Evolutionary conservation across 2,329 filamentous ascomycete genomes (phyloP).

Genomic region (Sporothrix protearum): DNA sequence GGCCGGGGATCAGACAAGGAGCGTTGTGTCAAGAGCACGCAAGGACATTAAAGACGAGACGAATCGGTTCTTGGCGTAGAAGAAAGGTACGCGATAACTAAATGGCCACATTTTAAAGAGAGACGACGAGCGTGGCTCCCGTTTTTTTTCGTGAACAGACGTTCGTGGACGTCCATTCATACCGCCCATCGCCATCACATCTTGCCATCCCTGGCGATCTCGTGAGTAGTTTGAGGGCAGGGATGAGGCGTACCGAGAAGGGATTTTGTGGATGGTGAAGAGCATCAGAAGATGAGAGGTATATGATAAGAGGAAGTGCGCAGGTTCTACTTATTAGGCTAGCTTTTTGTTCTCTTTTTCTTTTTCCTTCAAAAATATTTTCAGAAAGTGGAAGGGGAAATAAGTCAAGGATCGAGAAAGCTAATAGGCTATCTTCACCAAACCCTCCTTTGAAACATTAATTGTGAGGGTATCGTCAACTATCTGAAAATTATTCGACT

Average conservation of each 20-base stretch:
- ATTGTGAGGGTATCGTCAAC: too few species aligned
- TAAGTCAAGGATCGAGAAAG: too few species aligned
- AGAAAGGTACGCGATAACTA: background rate
- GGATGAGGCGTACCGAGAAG: background rate
- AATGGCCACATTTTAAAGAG: background rate
- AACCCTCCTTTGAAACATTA: too few species aligned
- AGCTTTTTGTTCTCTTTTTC: too few species aligned
- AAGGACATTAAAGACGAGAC: conserved; percentile 7
- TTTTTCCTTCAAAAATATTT: too few species aligned
- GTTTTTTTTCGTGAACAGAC: background rate
- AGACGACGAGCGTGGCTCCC: background rate
- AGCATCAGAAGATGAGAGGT: background rate
- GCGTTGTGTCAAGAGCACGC: conserved; percentile 9
- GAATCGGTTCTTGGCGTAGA: conserved; percentile 13
- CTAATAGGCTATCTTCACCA: too few species aligned
- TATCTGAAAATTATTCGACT: too few species aligned
- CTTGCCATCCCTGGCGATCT: conserved; percentile 5
- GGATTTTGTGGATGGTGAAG: background rate
- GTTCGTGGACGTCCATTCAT: background rate
- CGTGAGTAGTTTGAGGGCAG: background rate
- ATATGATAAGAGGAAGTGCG: too few species aligned
- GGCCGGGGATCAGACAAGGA: conserved; percentile 17
- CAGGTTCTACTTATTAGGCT: too few species aligned
- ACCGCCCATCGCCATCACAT: background rate
- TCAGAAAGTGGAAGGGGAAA: background rate